These are phyloP conservation scores for Pterocarpus macrocarpus DNA, from an alignment of 306 rosid species.

Conservation along the genomic window DNA sequence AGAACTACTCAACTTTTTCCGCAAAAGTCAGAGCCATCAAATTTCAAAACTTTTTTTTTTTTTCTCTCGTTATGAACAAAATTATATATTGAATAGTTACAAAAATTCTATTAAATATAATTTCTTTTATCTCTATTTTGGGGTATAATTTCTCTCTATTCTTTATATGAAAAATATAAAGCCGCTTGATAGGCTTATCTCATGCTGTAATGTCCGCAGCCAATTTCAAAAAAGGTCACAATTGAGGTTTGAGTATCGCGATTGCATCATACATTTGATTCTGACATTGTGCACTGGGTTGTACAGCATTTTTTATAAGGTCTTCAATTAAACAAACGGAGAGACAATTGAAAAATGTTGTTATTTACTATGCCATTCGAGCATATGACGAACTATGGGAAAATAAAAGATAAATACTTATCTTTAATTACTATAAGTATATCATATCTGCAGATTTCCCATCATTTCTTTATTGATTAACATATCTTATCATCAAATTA, in stretches of 20 bases:
- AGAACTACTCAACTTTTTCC: conserved; percentile 21
- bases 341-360: not conserved
- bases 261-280: conserved; percentile 3
- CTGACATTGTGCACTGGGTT: not conserved
- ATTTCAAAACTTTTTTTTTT: not conserved
- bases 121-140: not conserved
- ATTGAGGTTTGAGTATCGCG: not conserved
- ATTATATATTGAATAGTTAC: not conserved
- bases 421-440: not conserved
- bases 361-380: not conserved
- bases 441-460: no score
- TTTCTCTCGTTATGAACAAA: not conserved
- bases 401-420: not conserved
- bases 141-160: not conserved
- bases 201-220: not conserved
- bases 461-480: not conserved
- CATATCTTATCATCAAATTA: not conserved
- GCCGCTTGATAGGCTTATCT: not conserved
- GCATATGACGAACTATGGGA: not conserved
- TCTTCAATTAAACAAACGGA: not conserved
- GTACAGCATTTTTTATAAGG: not conserved
- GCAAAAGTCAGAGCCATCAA: conserved; percentile 36
- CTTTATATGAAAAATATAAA: not conserved
- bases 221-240: not conserved
- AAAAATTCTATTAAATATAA: not conserved